These are phyloP conservation scores for Pyrenochaeta sp. DNA, from an alignment of 2,329 filamentous ascomycete species.

Conservation along the genomic window DNA sequence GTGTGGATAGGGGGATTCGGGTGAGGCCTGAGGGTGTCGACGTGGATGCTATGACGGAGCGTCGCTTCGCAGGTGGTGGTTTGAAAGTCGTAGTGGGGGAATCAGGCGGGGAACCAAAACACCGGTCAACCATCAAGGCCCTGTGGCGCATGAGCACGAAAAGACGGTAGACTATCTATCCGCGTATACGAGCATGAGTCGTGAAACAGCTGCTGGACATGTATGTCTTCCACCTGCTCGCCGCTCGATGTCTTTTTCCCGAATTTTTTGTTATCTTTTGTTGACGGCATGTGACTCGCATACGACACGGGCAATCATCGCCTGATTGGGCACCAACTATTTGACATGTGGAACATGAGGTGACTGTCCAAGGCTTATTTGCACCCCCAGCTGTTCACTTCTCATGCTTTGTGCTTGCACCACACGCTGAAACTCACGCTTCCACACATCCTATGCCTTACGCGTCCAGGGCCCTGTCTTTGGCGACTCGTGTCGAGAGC, in stretches of 20 bases:
- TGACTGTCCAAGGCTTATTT: constrained; percentile 18
- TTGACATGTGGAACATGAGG: constrained; percentile 28
- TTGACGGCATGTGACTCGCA: constrained; percentile 20
- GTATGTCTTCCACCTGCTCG: not conserved
- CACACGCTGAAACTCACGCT: constrained; percentile 27
- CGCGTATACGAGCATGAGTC: not conserved
- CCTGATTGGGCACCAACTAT: constrained; percentile 26
- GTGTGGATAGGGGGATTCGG: not conserved
- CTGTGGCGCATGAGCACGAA: constrained; percentile 7
- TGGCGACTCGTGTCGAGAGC: not conserved
- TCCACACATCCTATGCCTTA: not conserved
- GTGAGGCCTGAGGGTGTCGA: constrained; percentile 7
- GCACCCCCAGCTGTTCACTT: constrained; percentile 5
- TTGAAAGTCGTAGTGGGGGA: constrained; percentile 16
- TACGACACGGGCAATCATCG: constrained; percentile 12
- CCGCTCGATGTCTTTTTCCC: not conserved
- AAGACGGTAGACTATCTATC: not conserved
- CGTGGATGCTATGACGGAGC: constrained; percentile 17
- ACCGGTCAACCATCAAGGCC: constrained; percentile 2
- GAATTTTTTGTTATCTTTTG: constrained; percentile 16
- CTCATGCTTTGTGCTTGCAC: constrained; percentile 17
- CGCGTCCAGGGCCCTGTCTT: not conserved
- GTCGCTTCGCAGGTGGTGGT: constrained; percentile 8
- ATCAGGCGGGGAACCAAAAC: constrained; percentile 14
- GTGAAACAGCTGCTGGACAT: not conserved